phyloP scores from a whole-genome alignment of 768 basidiomycete species.

The Suillus brevipes region DNA sequence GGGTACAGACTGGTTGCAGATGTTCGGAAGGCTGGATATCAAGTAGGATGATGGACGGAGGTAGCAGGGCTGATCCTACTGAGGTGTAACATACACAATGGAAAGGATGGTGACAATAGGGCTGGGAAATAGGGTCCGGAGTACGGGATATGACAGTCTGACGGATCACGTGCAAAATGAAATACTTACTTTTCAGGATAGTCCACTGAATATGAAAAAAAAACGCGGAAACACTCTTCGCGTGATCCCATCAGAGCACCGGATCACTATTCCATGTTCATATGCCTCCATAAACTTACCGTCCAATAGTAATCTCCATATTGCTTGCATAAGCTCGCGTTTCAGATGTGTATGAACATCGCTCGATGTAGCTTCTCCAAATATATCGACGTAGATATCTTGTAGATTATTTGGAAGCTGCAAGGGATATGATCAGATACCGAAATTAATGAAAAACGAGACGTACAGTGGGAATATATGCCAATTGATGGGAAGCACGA shows the following conservation, averaged over 20 bases:
- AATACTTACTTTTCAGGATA: conserved; percentile 20
- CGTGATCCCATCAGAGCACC: conserved; percentile 10
- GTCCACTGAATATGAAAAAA: conserved; percentile 21
- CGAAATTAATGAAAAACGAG: conserved; percentile 23
- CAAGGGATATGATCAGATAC: conserved; percentile 10
- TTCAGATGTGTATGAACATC: conserved; percentile 4
- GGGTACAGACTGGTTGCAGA: too few relatives aligned
- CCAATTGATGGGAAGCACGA: conserved; percentile 34
- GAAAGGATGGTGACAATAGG: too few relatives aligned
- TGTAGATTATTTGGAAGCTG: conserved; percentile 3
- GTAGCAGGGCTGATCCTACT: too few relatives aligned
- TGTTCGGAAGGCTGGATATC: too few relatives aligned
- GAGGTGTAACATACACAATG: too few relatives aligned
- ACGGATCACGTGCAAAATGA: not conserved
- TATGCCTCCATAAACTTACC: conserved; percentile 22
- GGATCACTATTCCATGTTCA: conserved; percentile 20
- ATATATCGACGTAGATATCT: not conserved
- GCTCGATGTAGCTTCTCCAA: not conserved
- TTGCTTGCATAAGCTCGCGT: conserved; percentile 20
- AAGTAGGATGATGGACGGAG: too few relatives aligned
- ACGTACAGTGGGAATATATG: conserved; percentile 30
- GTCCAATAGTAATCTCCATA: conserved; percentile 19
- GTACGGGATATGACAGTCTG: too few relatives aligned
- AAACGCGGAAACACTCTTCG: not conserved
- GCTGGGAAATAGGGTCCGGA: too few relatives aligned